phyloP scores from a whole-genome alignment of 129 eudicot species.

The Pseudognaphalium luteoalbum region DNA sequence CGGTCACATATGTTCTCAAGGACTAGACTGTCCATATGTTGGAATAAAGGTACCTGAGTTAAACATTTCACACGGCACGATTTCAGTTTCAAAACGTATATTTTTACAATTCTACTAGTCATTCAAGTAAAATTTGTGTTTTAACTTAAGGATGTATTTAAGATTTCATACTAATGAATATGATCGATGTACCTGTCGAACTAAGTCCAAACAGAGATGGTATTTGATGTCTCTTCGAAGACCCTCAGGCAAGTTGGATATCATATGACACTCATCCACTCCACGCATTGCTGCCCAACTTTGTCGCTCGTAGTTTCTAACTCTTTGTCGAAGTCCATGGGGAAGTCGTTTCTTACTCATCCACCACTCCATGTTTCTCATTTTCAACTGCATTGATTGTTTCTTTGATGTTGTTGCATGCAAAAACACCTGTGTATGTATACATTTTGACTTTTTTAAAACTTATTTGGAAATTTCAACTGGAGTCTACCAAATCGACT shows the following conservation, averaged over 20 bases:
- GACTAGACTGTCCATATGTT: constrained; percentile 87
- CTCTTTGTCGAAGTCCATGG: constrained; percentile 55
- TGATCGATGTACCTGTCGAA: constrained; percentile 54
- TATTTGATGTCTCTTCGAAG: constrained; percentile 89
- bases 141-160: neutral
- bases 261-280: constrained; percentile 89
- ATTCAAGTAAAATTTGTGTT: too few relatives aligned
- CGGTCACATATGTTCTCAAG: constrained; percentile 91
- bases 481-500: neutral
- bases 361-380: constrained; percentile 95
- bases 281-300: constrained; percentile 96
- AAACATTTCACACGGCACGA: neutral
- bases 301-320: constrained; percentile 77
- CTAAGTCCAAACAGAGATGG: constrained; percentile 86
- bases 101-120: too few relatives aligned
- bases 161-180: neutral
- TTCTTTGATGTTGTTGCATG: constrained; percentile 92
- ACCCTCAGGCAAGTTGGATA: constrained; percentile 76
- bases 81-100: neutral
- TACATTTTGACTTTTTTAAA: neutral
- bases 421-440: constrained; percentile 52
- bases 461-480: neutral
- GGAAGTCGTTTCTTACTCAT: constrained; percentile 78
- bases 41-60: constrained; percentile 84
- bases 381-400: constrained; percentile 79